These are phyloP conservation scores for Kodamaea ohmeri DNA, from an alignment of 1,139 yeast genomes.

Conservation along the genomic window DNA sequence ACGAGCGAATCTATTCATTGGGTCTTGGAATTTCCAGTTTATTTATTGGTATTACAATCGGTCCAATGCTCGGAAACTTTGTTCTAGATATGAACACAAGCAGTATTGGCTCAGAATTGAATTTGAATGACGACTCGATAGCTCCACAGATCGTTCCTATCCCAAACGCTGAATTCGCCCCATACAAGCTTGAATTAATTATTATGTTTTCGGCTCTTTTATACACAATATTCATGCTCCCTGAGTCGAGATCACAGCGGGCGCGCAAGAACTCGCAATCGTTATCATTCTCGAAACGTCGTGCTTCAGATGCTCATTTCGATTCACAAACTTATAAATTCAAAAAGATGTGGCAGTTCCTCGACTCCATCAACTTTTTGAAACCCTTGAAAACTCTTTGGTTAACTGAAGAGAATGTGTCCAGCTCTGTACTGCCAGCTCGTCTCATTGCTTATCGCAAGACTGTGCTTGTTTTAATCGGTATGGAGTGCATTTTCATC, in stretches of 20 bases:
- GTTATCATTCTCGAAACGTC: slow-evolving; percentile 18
- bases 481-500: slow-evolving; percentile 44
- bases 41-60: slow-evolving; percentile 60
- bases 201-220: slow-evolving; percentile 25
- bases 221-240: slow-evolving; percentile 40
- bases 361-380: slow-evolving; percentile 25
- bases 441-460: slow-evolving; percentile 20
- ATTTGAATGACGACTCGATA: neutral
- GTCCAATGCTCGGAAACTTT: slow-evolving; percentile 60
- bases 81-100: slow-evolving; percentile 7
- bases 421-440: slow-evolving; percentile 14
- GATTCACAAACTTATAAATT: neutral
- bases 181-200: slow-evolving; percentile 29
- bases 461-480: slow-evolving; percentile 45
- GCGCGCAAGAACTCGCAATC: slow-evolving; percentile 49
- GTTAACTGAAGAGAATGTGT: slow-evolving; percentile 37
- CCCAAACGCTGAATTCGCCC: slow-evolving; percentile 23
- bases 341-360: neutral
- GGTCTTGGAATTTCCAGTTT: slow-evolving; percentile 58
- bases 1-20: slow-evolving; percentile 50
- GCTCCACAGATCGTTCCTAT: slow-evolving; percentile 27
- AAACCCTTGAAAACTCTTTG: slow-evolving; percentile 46
- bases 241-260: slow-evolving; percentile 46
- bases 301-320: slow-evolving; percentile 1
- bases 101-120: neutral